Conservation (phyloP, 306 rosid species). For the Purshia tridentata region DNA sequence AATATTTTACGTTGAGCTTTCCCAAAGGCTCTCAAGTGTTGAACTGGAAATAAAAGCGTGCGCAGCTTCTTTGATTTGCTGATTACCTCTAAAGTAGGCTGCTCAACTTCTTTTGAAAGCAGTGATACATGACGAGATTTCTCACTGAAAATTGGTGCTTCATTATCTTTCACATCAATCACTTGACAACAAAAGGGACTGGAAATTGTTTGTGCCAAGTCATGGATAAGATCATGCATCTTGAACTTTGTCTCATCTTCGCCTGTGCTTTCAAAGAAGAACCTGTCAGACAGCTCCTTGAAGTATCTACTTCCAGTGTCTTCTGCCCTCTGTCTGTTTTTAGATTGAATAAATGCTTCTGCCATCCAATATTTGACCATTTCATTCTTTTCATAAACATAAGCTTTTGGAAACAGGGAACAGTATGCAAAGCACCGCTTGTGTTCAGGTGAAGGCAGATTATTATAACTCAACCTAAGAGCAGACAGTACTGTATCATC, state of each 20-base stretch:
- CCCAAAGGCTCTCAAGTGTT: constrained; percentile 9
- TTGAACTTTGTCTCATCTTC: neutral
- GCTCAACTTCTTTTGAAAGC: constrained; percentile 8
- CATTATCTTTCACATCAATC: constrained; percentile 4
- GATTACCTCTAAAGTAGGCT: neutral
- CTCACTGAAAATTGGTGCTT: too few species aligned
- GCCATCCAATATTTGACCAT: constrained; percentile 22
- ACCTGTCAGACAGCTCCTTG: constrained; percentile 18
- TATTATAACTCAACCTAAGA: constrained; percentile 20
- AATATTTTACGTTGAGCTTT: neutral
- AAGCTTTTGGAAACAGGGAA: constrained; percentile 25
- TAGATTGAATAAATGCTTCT: constrained; percentile 1
- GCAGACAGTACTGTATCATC: neutral
- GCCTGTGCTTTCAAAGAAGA: constrained; percentile 9
- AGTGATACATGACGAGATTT: constrained; percentile 8
- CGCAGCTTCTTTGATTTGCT: constrained; percentile 5
- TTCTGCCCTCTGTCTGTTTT: neutral
- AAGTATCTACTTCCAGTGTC: constrained; percentile 12
- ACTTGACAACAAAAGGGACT: constrained; percentile 6
- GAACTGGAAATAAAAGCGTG: constrained; percentile 10
- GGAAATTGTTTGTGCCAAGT: constrained; percentile 9
- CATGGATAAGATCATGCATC: constrained; percentile 28
- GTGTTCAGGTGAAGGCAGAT: neutral
- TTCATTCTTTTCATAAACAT: constrained; percentile 9
- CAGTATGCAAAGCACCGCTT: constrained; percentile 21